Evolutionary conservation across 2,329 filamentous ascomycete species (phyloP).

Genomic region (Aureobasidium sp.): DNA sequence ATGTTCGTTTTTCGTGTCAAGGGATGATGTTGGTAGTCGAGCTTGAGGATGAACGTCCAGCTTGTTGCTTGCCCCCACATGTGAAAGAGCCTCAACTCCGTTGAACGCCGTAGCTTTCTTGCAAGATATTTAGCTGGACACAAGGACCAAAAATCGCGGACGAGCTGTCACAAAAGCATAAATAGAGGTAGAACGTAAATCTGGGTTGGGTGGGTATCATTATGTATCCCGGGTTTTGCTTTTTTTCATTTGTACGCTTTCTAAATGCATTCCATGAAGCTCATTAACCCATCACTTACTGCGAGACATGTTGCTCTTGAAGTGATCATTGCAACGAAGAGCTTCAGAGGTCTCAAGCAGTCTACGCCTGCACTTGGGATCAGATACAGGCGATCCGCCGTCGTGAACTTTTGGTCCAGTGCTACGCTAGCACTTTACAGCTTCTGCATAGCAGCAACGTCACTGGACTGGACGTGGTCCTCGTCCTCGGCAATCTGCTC

Average conservation of each 20-base stretch:
- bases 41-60: neutral
- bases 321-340: neutral
- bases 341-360: neutral
- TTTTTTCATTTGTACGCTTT: conserved; percentile 16
- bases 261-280: conserved; percentile 15
- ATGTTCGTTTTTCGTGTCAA: neutral
- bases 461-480: conserved; percentile 93
- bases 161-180: neutral
- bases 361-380: neutral
- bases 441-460: conserved; percentile 88
- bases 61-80: neutral
- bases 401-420: conserved; percentile 3
- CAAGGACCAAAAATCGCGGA: neutral
- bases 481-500: conserved; percentile 79
- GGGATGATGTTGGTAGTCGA: neutral
- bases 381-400: conserved; percentile 1
- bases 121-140: neutral
- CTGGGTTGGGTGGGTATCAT: conserved; percentile 10
- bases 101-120: neutral
- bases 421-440: conserved; percentile 51
- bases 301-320: conserved; percentile 2
- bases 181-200: neutral
- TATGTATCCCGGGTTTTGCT: conserved; percentile 11
- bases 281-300: conserved; percentile 16
- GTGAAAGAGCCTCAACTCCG: neutral